Conservation (phyloP, 2,329 filamentous ascomycete genomes). For the Apiospora sp. region DNA sequence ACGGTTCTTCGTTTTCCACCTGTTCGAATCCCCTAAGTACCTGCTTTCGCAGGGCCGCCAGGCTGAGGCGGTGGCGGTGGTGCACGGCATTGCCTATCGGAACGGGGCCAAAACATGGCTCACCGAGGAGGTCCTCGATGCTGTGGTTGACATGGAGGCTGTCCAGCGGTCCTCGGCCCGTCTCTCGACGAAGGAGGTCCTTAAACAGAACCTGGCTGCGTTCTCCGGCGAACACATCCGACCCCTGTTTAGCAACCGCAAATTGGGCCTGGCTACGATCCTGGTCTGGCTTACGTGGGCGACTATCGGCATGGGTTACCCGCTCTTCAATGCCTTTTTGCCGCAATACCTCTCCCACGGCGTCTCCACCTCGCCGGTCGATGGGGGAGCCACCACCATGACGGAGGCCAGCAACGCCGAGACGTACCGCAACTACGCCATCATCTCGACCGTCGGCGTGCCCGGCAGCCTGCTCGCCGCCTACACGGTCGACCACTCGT, state of each 20-base stretch:
- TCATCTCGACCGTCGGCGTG: slow-evolving; percentile 78
- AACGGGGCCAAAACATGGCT: slow-evolving; percentile 78
- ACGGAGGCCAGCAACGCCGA: slow-evolving; percentile 41
- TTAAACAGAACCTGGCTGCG: slow-evolving; percentile 67
- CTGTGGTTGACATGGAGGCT: slow-evolving; percentile 56
- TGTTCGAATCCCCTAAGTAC: slow-evolving; percentile 88
- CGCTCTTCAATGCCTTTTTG: slow-evolving; percentile 90
- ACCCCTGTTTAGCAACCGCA: slow-evolving; percentile 68
- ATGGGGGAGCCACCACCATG: slow-evolving; percentile 35
- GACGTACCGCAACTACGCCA: slow-evolving; percentile 83
- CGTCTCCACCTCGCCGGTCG: slow-evolving; percentile 45
- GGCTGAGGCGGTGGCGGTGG: slow-evolving; percentile 78
- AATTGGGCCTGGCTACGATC: slow-evolving; percentile 58
- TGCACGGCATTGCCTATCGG: slow-evolving; percentile 78
- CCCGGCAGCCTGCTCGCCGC: slow-evolving; percentile 80
- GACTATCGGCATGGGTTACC: slow-evolving; percentile 85
- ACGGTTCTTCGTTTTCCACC: slow-evolving; percentile 81
- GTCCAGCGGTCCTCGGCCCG: slow-evolving; percentile 32
- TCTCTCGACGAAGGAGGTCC: slow-evolving; percentile 48
- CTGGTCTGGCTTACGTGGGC: slow-evolving; percentile 83
- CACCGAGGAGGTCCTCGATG: slow-evolving; percentile 72
- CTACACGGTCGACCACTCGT: slow-evolving; percentile 72
- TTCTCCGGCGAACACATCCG: slow-evolving; percentile 74
- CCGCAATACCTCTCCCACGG: slow-evolving; percentile 80
- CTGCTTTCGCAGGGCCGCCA: slow-evolving; percentile 80